Percentiles rank a stretch among this genome's conserved stretches.
phyloP scores from a whole-genome alignment of 441 rosid species.

The Brassica balearica region DNA sequence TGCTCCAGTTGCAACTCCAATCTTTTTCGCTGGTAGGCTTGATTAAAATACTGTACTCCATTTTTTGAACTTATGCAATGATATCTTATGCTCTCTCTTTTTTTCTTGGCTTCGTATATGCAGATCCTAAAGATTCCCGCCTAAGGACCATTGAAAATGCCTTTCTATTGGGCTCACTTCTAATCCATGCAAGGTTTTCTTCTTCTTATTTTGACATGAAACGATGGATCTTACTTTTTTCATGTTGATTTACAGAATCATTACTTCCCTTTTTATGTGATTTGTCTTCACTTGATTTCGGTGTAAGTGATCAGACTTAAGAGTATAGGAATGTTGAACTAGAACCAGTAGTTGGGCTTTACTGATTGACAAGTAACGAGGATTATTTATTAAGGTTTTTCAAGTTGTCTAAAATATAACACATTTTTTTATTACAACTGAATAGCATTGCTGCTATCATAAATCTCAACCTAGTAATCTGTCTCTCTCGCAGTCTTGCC shows the following conservation, averaged over 20 bases:
- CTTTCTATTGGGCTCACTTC: constrained; percentile 88
- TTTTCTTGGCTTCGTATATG: constrained; percentile 37
- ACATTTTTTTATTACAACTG: too few species aligned
- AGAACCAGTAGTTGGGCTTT: background rate
- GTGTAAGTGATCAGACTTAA: constrained; percentile 10
- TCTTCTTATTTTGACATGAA: constrained; percentile 20
- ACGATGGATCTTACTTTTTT: too few species aligned
- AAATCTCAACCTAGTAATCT: background rate
- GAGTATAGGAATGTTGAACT: constrained; percentile 20
- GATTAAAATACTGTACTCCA: constrained; percentile 16
- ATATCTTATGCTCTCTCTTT: constrained; percentile 12
- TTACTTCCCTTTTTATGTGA: constrained; percentile 9
- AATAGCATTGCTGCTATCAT: background rate
- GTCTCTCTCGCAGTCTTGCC: background rate
- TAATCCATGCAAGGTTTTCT: constrained; percentile 70
- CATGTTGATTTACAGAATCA: background rate
- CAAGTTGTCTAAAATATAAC: background rate
- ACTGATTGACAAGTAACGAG: constrained; percentile 4
- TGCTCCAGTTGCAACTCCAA: constrained; percentile 82
- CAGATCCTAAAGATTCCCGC: constrained; percentile 79
- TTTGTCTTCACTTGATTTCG: constrained; percentile 16
- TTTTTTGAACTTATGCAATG: constrained; percentile 35
- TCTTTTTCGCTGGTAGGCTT: constrained; percentile 79
- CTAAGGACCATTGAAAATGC: constrained; percentile 78
- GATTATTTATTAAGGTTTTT: background rate